phyloP scores from a whole-genome alignment of 768 basidiomycete genomes.

The Dioszegia aurantiaca region DNA sequence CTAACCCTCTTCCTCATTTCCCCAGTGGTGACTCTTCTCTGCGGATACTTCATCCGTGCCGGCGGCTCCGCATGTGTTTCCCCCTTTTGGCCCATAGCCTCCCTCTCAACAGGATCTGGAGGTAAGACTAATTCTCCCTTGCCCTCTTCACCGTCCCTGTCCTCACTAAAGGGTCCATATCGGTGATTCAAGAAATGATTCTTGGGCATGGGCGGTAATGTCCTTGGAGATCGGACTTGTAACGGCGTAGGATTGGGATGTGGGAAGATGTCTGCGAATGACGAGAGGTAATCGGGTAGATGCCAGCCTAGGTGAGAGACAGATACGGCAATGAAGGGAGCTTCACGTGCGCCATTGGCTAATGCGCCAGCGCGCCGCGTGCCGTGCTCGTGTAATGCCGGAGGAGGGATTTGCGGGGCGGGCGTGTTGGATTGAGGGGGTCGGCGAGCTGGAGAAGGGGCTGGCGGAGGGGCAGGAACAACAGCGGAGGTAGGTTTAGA shows the following conservation, averaged over 20 bases:
- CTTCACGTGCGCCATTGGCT: constrained; percentile 28
- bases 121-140: constrained; percentile 31
- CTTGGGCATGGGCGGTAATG: constrained; percentile 25
- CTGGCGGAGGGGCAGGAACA: constrained; percentile 19
- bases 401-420: constrained; percentile 26
- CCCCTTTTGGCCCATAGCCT: constrained; percentile 22
- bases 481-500: constrained; percentile 36
- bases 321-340: constrained; percentile 25
- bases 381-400: constrained; percentile 43
- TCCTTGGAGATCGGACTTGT: constrained; percentile 39
- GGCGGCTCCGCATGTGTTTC: constrained; percentile 50
- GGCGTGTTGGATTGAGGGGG: constrained; percentile 25
- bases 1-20: constrained; percentile 96
- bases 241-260: constrained; percentile 62
- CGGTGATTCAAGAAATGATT: constrained; percentile 40
- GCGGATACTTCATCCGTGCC: constrained; percentile 82
- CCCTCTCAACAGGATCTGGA: constrained; percentile 24
- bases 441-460: constrained; percentile 28
- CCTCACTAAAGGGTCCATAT: constrained; percentile 43
- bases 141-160: constrained; percentile 27
- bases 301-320: constrained; percentile 60
- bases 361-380: constrained; percentile 40
- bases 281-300: constrained; percentile 86
- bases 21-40: constrained; percentile 88
- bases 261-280: constrained; percentile 79